phyloP scores from a whole-genome alignment of 2,329 filamentous ascomycete species.

The Myriosclerotinia scirpicola region DNA sequence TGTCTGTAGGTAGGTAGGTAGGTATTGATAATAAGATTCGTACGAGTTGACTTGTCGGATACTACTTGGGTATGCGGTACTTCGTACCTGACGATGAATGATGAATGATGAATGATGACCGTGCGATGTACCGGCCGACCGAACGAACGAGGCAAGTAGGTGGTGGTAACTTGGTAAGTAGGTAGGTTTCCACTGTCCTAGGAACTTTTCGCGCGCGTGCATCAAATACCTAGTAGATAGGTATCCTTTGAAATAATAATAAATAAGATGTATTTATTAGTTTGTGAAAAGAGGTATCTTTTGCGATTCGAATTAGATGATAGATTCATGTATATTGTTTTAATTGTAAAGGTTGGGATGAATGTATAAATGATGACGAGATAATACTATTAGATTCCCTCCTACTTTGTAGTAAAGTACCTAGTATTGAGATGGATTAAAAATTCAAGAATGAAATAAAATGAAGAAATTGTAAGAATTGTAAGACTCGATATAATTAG shows the following conservation, averaged over 20 bases:
- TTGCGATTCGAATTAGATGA: not conserved
- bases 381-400: too few species aligned
- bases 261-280: not conserved
- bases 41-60: conserved; percentile 24
- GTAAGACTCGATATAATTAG: not conserved
- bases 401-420: too few species aligned
- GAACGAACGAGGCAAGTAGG: not conserved
- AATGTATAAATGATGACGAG: too few species aligned
- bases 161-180: too few species aligned
- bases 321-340: not conserved
- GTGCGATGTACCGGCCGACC: conserved; percentile 21
- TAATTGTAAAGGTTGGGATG: not conserved
- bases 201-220: conserved; percentile 19
- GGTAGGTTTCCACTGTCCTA: conserved; percentile 8
- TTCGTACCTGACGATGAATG: conserved; percentile 25
- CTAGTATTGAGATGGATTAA: not conserved
- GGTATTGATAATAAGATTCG: conserved; percentile 16
- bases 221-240: too few species aligned
- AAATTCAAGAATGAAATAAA: too few species aligned
- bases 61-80: too few species aligned
- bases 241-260: not conserved
- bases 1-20: too few species aligned
- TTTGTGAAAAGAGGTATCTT: not conserved
- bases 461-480: not conserved
- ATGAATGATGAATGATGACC: conserved; percentile 24